Percentiles rank a stretch among this genome's conserved stretches.
Conservation (phyloP, 2,329 filamentous ascomycete species). For the Phialophora tarda region DNA sequence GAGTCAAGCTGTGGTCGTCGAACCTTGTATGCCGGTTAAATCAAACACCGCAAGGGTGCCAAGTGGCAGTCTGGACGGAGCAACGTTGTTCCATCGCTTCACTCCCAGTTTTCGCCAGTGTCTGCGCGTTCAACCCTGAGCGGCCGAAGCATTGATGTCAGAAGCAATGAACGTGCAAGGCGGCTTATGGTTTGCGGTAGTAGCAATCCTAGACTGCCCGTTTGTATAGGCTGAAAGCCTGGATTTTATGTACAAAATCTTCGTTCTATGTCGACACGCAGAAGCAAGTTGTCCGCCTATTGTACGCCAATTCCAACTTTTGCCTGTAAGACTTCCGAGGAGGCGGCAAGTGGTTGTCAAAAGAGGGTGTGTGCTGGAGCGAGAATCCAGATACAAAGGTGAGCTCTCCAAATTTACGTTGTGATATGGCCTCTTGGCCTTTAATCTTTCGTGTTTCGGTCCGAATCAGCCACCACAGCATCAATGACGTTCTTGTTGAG, state of each 20-base stretch:
- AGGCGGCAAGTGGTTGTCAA: not conserved
- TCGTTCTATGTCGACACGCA: not conserved
- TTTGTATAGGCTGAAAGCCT: not conserved
- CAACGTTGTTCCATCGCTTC: not conserved
- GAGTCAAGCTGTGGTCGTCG: no score
- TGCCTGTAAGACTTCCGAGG: not conserved
- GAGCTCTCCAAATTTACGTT: not conserved
- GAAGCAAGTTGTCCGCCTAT: not conserved
- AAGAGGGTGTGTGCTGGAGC: slow-evolving; percentile 2
- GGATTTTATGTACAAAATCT: slow-evolving; percentile 4
- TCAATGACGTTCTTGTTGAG: slow-evolving; percentile 32
- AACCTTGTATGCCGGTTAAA: not conserved
- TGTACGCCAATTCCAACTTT: slow-evolving; percentile 1
- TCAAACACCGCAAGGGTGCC: not conserved
- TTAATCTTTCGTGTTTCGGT: slow-evolving; percentile 31
- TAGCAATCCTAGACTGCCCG: not conserved
- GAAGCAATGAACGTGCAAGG: not conserved
- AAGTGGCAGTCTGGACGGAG: not conserved
- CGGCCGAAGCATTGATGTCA: not conserved
- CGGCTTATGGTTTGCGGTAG: not conserved
- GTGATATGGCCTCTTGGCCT: not conserved
- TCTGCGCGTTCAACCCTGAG: not conserved
- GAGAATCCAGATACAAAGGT: not conserved
- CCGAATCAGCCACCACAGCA: slow-evolving; percentile 29
- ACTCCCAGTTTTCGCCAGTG: not conserved